A percentile compares a stretch with the other conserved stretches of the same genome.
Conservation (phyloP, 441 rosid genomes). For the Geranium incanum region DNA sequence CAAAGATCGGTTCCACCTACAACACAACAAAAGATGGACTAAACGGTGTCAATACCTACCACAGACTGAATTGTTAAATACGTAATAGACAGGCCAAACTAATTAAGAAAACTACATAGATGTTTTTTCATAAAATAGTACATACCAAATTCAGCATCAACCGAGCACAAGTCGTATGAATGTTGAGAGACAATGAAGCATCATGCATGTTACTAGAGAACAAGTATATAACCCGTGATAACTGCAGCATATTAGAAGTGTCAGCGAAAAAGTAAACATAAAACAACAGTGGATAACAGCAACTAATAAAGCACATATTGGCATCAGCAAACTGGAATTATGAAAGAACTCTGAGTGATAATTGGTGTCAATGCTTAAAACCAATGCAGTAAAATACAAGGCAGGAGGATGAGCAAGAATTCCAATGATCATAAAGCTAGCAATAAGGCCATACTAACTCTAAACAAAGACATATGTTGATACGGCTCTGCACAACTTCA, state of each 20-base stretch:
- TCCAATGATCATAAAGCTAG: not conserved
- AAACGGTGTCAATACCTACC: constrained; percentile 12
- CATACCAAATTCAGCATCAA: constrained; percentile 94
- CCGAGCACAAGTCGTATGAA: constrained; percentile 94
- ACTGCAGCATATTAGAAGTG: constrained; percentile 43
- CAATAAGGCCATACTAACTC: not conserved
- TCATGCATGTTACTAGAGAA: constrained; percentile 98
- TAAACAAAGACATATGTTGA: not conserved
- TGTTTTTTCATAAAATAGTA: constrained; percentile 11
- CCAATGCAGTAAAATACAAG: not conserved
- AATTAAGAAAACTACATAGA: not conserved
- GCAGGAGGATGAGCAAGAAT: constrained; percentile 7
- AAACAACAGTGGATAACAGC: not conserved
- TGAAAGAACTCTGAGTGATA: not conserved
- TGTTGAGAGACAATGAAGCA: constrained; percentile 81
- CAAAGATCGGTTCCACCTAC: constrained; percentile 97
- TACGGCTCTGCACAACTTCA: not conserved
- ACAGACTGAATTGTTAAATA: constrained; percentile 20
- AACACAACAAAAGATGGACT: constrained; percentile 20
- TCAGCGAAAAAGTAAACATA: constrained; percentile 12
- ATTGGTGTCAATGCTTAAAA: constrained; percentile 6
- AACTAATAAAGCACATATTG: not conserved
- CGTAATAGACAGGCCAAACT: constrained; percentile 14
- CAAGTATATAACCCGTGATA: constrained; percentile 87
- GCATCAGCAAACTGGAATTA: not conserved